Base-by-base conservation (phyloP, 257 asterid genomes). In the Verbena officinalis region DNA sequence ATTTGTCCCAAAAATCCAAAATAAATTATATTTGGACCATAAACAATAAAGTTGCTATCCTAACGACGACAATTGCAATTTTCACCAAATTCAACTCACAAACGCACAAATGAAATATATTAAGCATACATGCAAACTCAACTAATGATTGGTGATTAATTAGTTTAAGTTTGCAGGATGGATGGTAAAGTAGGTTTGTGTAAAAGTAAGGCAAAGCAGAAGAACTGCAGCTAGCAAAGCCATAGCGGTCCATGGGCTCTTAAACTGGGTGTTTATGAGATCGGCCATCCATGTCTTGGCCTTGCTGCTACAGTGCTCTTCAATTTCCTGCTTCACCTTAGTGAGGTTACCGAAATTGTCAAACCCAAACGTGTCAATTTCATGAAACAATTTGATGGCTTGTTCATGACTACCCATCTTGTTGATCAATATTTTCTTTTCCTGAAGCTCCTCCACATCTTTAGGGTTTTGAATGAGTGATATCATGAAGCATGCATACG, bases 401-500 rank as follows among this genome's bases (percentile, higher is more conserved):
- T 42, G 3, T 42, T 13, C 16, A 4, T 42, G 3, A 14, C 16
- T 42, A 13, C 5, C 15, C 11, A 42, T 2, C 16, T 13, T 42
- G 46, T 14, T 42, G 46, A 13, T 1, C 46, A 42, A 2, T 42
- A 42, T 13, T 5, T 13, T 12, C 15, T 42, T 42, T 11, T 42
- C 46, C 16, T 14, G 46, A 15, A 42, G 46, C 65, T 57, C 81
- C 20, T 59, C 70, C 22, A 68, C 86, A 27, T 76, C 85, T 4
- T 38, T 36, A 0, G 80, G 50, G 17, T 31, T 39, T 9, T 31
- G 61, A 0, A 80, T 33, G 0, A 69, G 53, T 15, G 77, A 64
- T 52, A 69, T 76, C 68, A 76, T 64, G 71, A 80, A 70, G 36
- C 39, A 71, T 3, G 76, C 39, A 71, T 3, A 73, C 19, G 46